Base-by-base conservation (phyloP, 2,329 filamentous ascomycete genomes). In the Atkinsonella hypoxylon region DNA sequence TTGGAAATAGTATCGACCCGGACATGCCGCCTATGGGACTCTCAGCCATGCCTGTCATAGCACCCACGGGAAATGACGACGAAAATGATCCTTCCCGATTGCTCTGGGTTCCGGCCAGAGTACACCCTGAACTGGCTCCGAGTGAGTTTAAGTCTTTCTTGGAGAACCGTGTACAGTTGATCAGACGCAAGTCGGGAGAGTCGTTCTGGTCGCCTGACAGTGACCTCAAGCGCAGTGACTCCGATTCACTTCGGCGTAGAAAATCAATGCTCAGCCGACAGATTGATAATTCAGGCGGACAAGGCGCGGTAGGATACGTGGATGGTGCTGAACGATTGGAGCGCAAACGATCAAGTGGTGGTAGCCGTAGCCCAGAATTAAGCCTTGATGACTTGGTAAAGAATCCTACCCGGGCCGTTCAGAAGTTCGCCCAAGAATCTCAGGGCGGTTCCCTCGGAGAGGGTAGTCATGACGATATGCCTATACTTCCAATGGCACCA, bases 141-240 rank as follows among this genome's bases (percentile, higher is more conserved):
- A 89, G 87, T 62, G 93, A 96, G 59, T 98, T 97, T 74, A 96
- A 95, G 67, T 91, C 85, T 1, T 98, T 97, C 58, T 78, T 98
- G 2, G 91, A 98, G 61, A 94, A 90, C 55, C 83, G 90, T 62
- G 88, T 96, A 12, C 87, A 95, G 58, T 85, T 87, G 36, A 95
- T 97, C 59, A 84, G 89, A 64, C 78, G 90, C 57, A 81, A 87
- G 59, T 95, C 90, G 1, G 84, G 85, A 22, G 89, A 83, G 57
- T 83, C 76, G 55, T 75, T 75, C 38, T 69, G 89, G 45, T 79
- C 81, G 31, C 69, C 77, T 6, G 77, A 84, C 9, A 32, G 49
- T 17, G 70, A 77, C 48, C 52, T 70, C 56, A 75, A 58, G 54
- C 79, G 61, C 71, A 81, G 54, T 66, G 76, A 67, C 67, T 78